phyloP scores from a whole-genome alignment of 139 green algal species.

The Picochlorum sp. region DNA sequence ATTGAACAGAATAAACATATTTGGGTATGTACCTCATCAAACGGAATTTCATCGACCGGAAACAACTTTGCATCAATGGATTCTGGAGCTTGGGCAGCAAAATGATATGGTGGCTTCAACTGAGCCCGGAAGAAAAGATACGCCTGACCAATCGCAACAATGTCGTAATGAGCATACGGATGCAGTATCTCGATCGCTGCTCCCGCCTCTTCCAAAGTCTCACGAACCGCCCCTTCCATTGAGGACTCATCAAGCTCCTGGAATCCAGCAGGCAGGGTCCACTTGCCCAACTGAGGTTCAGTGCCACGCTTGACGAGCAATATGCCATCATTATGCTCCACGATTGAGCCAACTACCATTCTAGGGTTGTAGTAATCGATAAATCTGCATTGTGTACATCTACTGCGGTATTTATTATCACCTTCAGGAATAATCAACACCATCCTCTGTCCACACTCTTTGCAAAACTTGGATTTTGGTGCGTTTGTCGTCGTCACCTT shows the following conservation, averaged over 20 bases:
- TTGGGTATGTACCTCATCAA: slow-evolving; percentile 39
- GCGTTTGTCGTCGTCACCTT: no score
- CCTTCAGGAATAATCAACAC: slow-evolving; percentile 30
- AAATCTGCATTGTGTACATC: slow-evolving; percentile 49
- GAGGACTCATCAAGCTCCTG: slow-evolving; percentile 62
- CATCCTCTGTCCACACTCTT: slow-evolving; percentile 45
- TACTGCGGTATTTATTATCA: slow-evolving; percentile 47
- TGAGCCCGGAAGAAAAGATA: slow-evolving; percentile 37
- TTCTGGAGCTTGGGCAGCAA: slow-evolving; percentile 35
- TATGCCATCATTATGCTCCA: slow-evolving; percentile 58
- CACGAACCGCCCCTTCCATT: slow-evolving; percentile 47
- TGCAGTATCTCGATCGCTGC: slow-evolving; percentile 29
- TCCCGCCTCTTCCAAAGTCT: slow-evolving; percentile 60
- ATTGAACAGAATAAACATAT: no score
- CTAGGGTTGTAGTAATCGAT: slow-evolving; percentile 75
- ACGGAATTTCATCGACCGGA: slow-evolving; percentile 53
- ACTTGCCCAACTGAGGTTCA: slow-evolving; percentile 73
- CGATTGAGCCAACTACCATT: slow-evolving; percentile 74
- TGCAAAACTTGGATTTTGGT: slow-evolving; percentile 31
- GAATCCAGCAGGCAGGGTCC: slow-evolving; percentile 81
- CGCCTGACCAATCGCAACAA: slow-evolving; percentile 61
- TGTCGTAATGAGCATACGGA: slow-evolving; percentile 58
- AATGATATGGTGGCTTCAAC: slow-evolving; percentile 30
- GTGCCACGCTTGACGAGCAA: slow-evolving; percentile 74
- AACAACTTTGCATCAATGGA: slow-evolving; percentile 63